phyloP scores from a whole-genome alignment of 2,329 filamentous ascomycete species.

The Podosphaera xanthii region DNA sequence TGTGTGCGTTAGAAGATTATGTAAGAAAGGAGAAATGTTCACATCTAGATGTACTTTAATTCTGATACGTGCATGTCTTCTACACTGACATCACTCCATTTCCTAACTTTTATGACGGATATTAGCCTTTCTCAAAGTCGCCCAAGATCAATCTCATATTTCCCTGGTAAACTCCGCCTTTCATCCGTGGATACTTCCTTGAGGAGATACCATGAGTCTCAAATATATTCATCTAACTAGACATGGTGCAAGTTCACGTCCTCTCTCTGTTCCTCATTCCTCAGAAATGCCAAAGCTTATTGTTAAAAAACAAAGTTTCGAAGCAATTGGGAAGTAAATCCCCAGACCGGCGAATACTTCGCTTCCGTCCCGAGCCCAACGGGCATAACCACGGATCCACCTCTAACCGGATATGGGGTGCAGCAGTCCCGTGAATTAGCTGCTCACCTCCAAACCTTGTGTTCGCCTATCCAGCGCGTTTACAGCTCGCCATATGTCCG shows the following conservation, averaged over 20 bases:
- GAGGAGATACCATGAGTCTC: constrained; percentile 18
- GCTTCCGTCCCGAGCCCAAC: constrained; percentile 58
- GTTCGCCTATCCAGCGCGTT: constrained; percentile 48
- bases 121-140: no score
- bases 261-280: constrained; percentile 4
- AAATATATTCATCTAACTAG: constrained; percentile 52
- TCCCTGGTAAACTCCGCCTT: no score
- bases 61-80: no score
- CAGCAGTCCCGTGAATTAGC: constrained; percentile 62
- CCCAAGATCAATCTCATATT: no score
- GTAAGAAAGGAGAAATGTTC: no score
- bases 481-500: constrained; percentile 77
- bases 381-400: constrained; percentile 68
- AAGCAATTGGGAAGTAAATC: constrained; percentile 71
- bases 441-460: constrained; percentile 33
- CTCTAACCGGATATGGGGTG: constrained; percentile 69
- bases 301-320: constrained; percentile 41
- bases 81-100: no score
- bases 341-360: constrained; percentile 54
- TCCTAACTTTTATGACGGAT: no score
- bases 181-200: background rate
- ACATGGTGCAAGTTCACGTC: constrained; percentile 39
- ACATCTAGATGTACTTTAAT: no score
- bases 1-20: no score
- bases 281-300: constrained; percentile 4